Evolutionary conservation across 352 stramenopile genomes (phyloP).

Genomic region (Phytophthora uliginosa): DNA sequence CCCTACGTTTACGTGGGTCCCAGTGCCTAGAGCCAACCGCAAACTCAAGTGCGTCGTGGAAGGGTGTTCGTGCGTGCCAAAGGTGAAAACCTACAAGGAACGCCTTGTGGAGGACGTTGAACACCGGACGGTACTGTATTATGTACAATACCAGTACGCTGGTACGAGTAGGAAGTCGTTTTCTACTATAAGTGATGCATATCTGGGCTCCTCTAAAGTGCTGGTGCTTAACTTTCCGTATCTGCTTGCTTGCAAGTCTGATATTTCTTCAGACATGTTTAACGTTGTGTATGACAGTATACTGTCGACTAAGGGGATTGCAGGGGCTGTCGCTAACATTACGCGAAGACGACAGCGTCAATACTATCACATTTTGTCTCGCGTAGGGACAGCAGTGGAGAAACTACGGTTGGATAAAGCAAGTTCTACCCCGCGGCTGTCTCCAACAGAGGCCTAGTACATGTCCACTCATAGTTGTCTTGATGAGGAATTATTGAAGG

Average conservation of each 20-base stretch:
- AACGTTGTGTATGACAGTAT: constrained; percentile 14
- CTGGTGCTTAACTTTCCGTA: too few species aligned
- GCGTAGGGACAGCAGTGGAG: not conserved
- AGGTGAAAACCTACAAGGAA: constrained; percentile 5
- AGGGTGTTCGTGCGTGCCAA: not conserved
- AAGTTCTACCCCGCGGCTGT: not conserved
- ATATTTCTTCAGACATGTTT: constrained; percentile 10
- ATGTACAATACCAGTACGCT: constrained; percentile 1
- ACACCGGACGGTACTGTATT: constrained; percentile 12
- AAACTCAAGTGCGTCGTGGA: constrained; percentile 3
- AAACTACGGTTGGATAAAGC: not conserved
- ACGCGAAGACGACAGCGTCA: not conserved
- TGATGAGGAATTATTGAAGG: constrained; percentile 1
- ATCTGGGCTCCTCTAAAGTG: not conserved
- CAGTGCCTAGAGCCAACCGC: not conserved
- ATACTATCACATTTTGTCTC: constrained; percentile 1
- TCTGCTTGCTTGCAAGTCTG: too few species aligned
- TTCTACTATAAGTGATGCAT: not conserved
- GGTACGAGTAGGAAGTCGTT: not conserved
- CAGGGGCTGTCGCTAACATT: constrained; percentile 4
- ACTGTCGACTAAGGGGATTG: not conserved
- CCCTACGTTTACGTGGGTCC: too few species aligned
- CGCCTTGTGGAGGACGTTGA: constrained; percentile 2
- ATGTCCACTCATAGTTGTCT: not conserved
- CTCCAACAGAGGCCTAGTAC: not conserved